Percentiles rank a stretch among this genome's conserved stretches.
Evolutionary conservation across 352 stramenopile species (phyloP).

Genomic region (Globisporangium paddicum): DNA sequence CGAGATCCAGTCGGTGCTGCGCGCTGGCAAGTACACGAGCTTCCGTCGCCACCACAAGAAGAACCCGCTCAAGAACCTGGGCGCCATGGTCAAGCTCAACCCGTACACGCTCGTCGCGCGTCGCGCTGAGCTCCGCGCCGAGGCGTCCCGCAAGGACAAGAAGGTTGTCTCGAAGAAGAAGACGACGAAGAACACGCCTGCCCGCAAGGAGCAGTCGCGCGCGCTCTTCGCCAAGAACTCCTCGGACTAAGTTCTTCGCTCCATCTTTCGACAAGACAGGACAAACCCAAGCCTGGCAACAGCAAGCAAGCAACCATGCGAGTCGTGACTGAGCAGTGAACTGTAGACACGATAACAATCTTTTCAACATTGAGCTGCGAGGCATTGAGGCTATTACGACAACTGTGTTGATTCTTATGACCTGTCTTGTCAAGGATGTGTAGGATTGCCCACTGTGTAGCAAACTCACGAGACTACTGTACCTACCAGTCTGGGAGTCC

Average conservation of each 20-base stretch:
- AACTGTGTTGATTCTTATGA: not conserved
- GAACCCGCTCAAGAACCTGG: conserved; percentile 96
- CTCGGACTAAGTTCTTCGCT: conserved; percentile 69
- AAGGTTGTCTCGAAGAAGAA: conserved; percentile 88
- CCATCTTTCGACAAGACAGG: no score
- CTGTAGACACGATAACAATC: not conserved
- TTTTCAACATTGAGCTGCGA: conserved; percentile 2
- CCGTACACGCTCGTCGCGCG: conserved; percentile 94
- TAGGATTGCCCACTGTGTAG: no score
- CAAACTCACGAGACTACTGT: no score
- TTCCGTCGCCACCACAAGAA: conserved; percentile 94
- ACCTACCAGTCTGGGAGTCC: conserved; percentile 18
- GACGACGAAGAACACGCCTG: conserved; percentile 72
- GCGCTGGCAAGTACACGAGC: conserved; percentile 91
- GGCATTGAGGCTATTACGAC: conserved; percentile 7
- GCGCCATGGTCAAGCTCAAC: conserved; percentile 96
- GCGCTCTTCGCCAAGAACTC: conserved; percentile 81
- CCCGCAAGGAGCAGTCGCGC: conserved; percentile 71
- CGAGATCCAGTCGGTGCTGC: conserved; percentile 96
- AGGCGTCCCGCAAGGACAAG: conserved; percentile 87
- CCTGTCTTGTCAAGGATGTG: no score
- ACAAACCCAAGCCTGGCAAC: no score
- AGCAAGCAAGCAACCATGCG: conserved; percentile 1
- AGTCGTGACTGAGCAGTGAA: not conserved
- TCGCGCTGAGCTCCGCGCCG: conserved; percentile 83